phyloP scores from a whole-genome alignment of 2,329 filamentous ascomycete species.

The Fusarium marasasianum region DNA sequence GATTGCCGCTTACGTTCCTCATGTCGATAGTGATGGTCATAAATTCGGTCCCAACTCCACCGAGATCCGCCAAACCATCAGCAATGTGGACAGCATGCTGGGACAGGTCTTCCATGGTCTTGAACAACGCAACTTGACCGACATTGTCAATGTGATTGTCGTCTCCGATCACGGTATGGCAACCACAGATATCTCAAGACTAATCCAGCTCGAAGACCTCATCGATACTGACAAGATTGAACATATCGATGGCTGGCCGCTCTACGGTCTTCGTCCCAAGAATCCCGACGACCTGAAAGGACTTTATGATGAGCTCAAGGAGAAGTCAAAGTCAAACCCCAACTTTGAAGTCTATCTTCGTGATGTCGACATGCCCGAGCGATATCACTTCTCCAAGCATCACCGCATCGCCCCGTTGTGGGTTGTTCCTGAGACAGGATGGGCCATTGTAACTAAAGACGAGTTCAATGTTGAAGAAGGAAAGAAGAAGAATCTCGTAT shows the following conservation, averaged over 20 bases:
- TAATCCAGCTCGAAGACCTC: constrained; percentile 91
- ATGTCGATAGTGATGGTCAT: constrained; percentile 90
- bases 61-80: constrained; percentile 82
- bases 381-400: constrained; percentile 91
- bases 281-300: constrained; percentile 70
- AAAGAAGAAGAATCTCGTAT: constrained; percentile 70
- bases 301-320: constrained; percentile 70
- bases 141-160: constrained; percentile 93
- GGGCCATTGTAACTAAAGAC: constrained; percentile 84
- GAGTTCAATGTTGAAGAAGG: constrained; percentile 79
- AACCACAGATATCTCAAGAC: constrained; percentile 80
- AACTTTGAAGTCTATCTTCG: constrained; percentile 88
- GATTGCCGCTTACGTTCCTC: constrained; percentile 93
- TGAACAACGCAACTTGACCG: constrained; percentile 81
- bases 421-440: constrained; percentile 92
- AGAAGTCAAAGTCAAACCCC: constrained; percentile 67
- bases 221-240: constrained; percentile 81
- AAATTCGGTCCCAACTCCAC: constrained; percentile 94
- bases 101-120: constrained; percentile 79
- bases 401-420: constrained; percentile 92
- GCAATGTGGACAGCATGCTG: constrained; percentile 84
- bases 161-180: constrained; percentile 99
- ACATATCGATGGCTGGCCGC: constrained; percentile 92
- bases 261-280: constrained; percentile 87
- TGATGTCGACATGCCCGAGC: constrained; percentile 87